Conservation (phyloP, 805 yeast species). For the Wickerhamomyces chambardii region DNA sequence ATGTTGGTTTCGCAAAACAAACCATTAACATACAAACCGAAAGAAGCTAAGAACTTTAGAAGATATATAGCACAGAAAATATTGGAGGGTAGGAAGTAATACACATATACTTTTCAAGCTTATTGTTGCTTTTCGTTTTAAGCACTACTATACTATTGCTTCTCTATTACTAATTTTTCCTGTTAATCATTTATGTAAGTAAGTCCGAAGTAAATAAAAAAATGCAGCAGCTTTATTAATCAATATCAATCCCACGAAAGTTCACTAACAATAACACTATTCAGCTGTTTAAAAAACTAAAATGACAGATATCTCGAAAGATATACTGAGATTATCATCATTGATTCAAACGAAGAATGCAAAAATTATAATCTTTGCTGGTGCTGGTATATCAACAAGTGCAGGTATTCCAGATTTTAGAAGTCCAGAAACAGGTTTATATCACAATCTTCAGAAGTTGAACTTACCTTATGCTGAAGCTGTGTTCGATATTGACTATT, state of each 20-base stretch:
- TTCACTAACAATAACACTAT: too few species aligned
- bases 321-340: constrained; percentile 8
- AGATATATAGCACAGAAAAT: constrained; percentile 25
- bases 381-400: constrained; percentile 91
- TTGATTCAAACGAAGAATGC: constrained; percentile 11
- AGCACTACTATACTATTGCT: too few species aligned
- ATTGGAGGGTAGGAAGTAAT: constrained; percentile 1
- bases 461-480: constrained; percentile 92
- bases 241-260: too few species aligned
- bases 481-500: constrained; percentile 84
- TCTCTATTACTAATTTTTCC: too few species aligned
- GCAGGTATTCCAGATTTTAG: constrained; percentile 96
- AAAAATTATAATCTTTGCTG: constrained; percentile 61
- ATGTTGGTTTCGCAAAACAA: constrained; percentile 45
- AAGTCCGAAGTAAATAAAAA: too few species aligned
- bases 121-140: too few species aligned
- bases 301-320: too few species aligned
- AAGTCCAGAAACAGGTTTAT: constrained; percentile 83
- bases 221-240: too few species aligned
- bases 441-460: constrained; percentile 66
- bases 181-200: too few species aligned
- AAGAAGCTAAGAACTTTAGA: constrained; percentile 63
- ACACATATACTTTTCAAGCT: background rate
- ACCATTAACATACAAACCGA: constrained; percentile 47
- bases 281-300: too few species aligned